Base-by-base conservation (phyloP, 306 rosid species). In the Glycine latifolia region DNA sequence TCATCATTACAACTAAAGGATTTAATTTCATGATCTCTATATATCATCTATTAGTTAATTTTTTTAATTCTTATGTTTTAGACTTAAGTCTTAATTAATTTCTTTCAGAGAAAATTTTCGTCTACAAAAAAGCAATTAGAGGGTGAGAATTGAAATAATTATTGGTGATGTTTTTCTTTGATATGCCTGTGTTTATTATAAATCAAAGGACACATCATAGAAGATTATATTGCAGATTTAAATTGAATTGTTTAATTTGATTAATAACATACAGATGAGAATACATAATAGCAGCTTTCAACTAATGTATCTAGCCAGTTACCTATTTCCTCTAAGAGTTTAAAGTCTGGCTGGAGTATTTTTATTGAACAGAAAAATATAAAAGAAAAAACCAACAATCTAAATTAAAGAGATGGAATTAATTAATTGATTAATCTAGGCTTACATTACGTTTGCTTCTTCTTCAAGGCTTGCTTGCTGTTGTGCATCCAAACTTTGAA, bases 401-500 rank as follows among this genome's bases (percentile, higher is more conserved):
- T 50, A 12, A 35, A 3, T 35, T 3, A 41, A 49, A 71, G 81
- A 33, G 53, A 41, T 20, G 66, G 11, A 67, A 17, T 14, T 10
- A 10, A 46, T 77, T 9, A 67, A 17, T 14, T 10, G 5, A 46
- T 77, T 5, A n/a, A 41, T 71, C 11, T 61, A 43, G 82, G 75
- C 91, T 90, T 88, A 88, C 91, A 82, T 90, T 88, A 88, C 91
- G 80, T 71, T 81, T 89, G 85, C 80, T 90, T 85, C 87, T 92
- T 94, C 91, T 91, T 94, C 83, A 89, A 87, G 71, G 89, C 91
- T 82, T 90, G 97, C 76, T 92, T 92, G 84, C 89, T 94, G 72
- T 94, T 94, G 79, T 94, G 98, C 97, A 94, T 94, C 98, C 98
- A 94, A 20, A 94, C 97, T 92, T 92, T 94, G 85, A 94, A 92